Percentiles rank a stretch among this genome's conserved stretches.
These are phyloP conservation scores for Stephania japonica DNA, from an alignment of 164 flowering plant genomes.

Conservation along the genomic window DNA sequence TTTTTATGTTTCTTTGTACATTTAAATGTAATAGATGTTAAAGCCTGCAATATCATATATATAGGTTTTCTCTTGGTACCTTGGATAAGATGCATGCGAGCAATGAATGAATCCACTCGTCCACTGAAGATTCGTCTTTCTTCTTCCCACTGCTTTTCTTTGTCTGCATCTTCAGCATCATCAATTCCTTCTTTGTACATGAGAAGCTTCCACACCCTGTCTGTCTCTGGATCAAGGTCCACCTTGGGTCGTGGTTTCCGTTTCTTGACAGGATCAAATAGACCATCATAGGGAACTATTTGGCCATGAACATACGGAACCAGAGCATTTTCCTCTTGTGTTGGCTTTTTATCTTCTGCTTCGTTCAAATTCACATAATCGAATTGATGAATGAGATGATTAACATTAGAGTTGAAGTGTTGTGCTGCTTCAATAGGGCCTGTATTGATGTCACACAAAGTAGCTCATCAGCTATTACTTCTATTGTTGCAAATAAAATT, in stretches of 20 bases:
- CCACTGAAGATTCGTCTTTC: slow-evolving; percentile 72
- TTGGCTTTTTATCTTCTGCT: slow-evolving; percentile 15
- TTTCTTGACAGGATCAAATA: slow-evolving; percentile 36
- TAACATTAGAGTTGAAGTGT: slow-evolving; percentile 26
- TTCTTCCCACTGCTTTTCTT: slow-evolving; percentile 84
- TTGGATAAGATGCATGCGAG: slow-evolving; percentile 98
- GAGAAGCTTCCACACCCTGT: slow-evolving; percentile 78
- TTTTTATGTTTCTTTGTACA: background rate
- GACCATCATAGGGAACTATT: slow-evolving; percentile 51
- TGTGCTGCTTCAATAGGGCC: slow-evolving; percentile 26
- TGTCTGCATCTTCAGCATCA: slow-evolving; percentile 62
- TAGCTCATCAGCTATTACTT: background rate
- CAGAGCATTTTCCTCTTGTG: slow-evolving; percentile 37
- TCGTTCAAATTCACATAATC: slow-evolving; percentile 35
- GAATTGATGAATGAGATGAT: slow-evolving; percentile 33
- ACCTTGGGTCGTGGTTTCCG: slow-evolving; percentile 71
- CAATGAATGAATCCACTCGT: slow-evolving; percentile 81
- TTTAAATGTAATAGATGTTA: background rate
- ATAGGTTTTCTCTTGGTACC: slow-evolving; percentile 35
- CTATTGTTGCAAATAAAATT: background rate
- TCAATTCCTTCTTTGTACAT: slow-evolving; percentile 54
- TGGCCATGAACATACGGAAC: slow-evolving; percentile 57
- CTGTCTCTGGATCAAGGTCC: slow-evolving; percentile 82
- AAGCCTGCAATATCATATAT: background rate
- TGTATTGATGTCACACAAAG: slow-evolving; percentile 24